Evolutionary conservation across 1,139 yeast species (phyloP), one percentile per base, ranked within the genome.

Genomic region (Candida sanyaensis): DNA sequence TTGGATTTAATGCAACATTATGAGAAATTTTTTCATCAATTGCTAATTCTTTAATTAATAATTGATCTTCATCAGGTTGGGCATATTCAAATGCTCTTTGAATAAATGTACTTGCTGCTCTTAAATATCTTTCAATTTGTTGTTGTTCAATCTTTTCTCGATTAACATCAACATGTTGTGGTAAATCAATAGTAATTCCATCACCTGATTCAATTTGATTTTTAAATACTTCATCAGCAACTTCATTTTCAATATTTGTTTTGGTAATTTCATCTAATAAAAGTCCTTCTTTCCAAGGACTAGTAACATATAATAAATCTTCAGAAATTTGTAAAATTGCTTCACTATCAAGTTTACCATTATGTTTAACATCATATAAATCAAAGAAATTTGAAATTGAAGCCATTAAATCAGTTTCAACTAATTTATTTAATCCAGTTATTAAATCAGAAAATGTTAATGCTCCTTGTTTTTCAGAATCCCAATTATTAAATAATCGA

Each of bases 31-130:
- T 64, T 42, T 63, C 55, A 63, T 81, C 66, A 66, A 71, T 59
- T 46, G 73, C 64, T 53, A 76, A 61, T 51, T 71, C 71, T 56
- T 71, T 59, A 50, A 69, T 67, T 48, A 65, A 66, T 3, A 76
- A 59, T 42, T 82, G 88, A 37, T 78, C 81, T 42, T 64, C 69
- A 36, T 62, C 68, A 0, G 96, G 92, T 53, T 84, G 87, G 0
- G 97, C 96, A 65, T 88, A 93, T 59, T 92, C 96, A 65, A 91
- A 91, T 0, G 96, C 90, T 46, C 96, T 73, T 63, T 89, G 91
- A 47, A 93, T 81, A 57, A 93, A 93, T 24, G 81, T 83, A 52
- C 96, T 88, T 3, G 96, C 96, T 0, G 97, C 95, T 1, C 90
- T 80, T 31, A 93, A 72, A 59, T 91, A 93, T 52, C 97, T 73